These are phyloP conservation scores for Acer negundo DNA, from an alignment of 345 rosid genomes.

Conservation along the genomic window DNA sequence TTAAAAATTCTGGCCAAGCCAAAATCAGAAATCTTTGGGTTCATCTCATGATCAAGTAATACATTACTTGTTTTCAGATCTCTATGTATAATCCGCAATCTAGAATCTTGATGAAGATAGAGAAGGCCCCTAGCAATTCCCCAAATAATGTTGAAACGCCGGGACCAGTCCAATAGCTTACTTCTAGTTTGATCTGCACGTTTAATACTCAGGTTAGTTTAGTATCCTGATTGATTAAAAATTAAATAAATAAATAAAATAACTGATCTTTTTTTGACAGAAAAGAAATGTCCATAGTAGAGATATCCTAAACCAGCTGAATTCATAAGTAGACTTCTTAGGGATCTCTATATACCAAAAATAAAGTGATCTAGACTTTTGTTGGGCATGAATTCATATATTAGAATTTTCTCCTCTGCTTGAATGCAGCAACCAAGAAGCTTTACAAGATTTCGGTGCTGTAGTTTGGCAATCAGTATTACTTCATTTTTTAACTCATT, in stretches of 20 bases:
- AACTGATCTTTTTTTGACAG: too few species aligned
- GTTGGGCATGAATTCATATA: slow-evolving; percentile 41
- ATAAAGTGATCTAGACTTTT: slow-evolving; percentile 33
- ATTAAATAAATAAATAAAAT: too few species aligned
- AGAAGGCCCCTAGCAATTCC: slow-evolving; percentile 51
- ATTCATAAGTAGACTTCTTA: too few species aligned
- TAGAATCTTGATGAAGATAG: slow-evolving; percentile 50
- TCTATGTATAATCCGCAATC: slow-evolving; percentile 40
- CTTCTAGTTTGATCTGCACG: slow-evolving; percentile 27
- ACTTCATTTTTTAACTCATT: slow-evolving; percentile 52
- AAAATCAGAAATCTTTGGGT: slow-evolving; percentile 50
- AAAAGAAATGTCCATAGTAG: too few species aligned
- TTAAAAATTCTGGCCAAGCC: slow-evolving; percentile 44
- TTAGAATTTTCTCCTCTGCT: slow-evolving; percentile 32
- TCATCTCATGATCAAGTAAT: slow-evolving; percentile 42
- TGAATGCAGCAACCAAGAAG: slow-evolving; percentile 41
- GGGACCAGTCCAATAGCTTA: slow-evolving; percentile 34
- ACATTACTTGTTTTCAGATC: slow-evolving; percentile 47
- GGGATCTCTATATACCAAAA: slow-evolving; percentile 22
- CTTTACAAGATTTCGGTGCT: slow-evolving; percentile 51
- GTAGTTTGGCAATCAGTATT: slow-evolving; percentile 46
- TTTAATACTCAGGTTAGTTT: slow-evolving; percentile 1
- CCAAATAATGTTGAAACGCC: slow-evolving; percentile 32
- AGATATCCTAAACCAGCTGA: too few species aligned
- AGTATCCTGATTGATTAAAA: too few species aligned